Evolutionary conservation across 139 green algal genomes (phyloP), one percentile per base, ranked within the genome.

Genomic region (Edaphochlamys debaryana): DNA sequence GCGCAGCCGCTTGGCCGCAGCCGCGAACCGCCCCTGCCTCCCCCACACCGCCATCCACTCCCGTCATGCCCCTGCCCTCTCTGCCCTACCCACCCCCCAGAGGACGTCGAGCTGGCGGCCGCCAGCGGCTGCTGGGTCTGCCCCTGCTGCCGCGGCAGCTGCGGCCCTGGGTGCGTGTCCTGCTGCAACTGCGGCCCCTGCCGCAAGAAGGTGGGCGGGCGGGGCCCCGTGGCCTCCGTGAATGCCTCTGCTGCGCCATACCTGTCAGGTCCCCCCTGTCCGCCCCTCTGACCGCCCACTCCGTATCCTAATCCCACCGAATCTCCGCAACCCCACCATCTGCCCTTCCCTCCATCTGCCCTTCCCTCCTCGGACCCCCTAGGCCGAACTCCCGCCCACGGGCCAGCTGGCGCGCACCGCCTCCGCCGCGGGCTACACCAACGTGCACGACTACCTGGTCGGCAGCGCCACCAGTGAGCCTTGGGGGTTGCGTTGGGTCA

Each of bases 141-240:
- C 91, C 94, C 94, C 17, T 29, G 34, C 69, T 97, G 94, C 92
- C 86, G 94, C 34, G 93, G 92, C 73, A 93, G 81, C 41, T 97
- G 94, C 78, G 94, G 94, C 1, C 34, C 69, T 2, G 94, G 94
- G 67, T 97, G 94, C 85, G 72, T 85, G 30, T 41, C 29, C 20
- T 97, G 94, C 90, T 97, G 94, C 91, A 97, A 97, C 90, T 97
- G 94, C 80, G 93, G 94, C 0, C 94, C 91, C 32, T 97, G 94
- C 89, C 89, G 94, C 69, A 96, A 95, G 80, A 93, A 92, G 90
- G 88, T 93, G n/a, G n/a, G n/a, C n/a, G n/a, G n/a, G n/a, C n/a
- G n/a, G n/a, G n/a, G n/a, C n/a, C n/a, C n/a, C n/a, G n/a, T n/a
- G n/a, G n/a, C n/a, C n/a, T n/a, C n/a, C n/a, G n/a, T n/a, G n/a